Percentiles rank a stretch among this genome's conserved stretches.
phyloP scores from a whole-genome alignment of 345 rosid species.

The Eucalyptus decipiens region DNA sequence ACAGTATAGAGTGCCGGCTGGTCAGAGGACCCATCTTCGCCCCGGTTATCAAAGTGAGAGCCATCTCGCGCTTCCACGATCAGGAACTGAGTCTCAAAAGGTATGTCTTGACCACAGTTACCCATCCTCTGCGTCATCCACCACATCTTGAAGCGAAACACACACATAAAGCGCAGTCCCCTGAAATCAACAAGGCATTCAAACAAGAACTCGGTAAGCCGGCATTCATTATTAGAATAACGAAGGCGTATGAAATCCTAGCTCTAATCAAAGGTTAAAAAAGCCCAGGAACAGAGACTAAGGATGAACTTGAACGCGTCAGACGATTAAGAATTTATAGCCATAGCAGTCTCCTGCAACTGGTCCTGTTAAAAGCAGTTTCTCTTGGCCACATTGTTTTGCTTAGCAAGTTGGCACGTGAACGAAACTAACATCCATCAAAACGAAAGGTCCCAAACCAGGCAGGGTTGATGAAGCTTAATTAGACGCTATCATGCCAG shows the following conservation, averaged over 20 bases:
- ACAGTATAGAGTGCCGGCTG: conserved; percentile 24
- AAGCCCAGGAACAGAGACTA: background rate
- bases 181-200: conserved; percentile 5
- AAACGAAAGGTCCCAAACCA: background rate
- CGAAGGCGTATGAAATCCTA: background rate
- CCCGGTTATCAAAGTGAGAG: conserved; percentile 16
- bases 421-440: background rate
- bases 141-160: conserved; percentile 66
- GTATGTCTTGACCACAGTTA: conserved; percentile 37
- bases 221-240: background rate
- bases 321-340: background rate
- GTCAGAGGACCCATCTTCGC: background rate
- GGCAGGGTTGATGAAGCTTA: background rate
- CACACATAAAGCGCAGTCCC: conserved; percentile 57
- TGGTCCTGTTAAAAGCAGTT: background rate
- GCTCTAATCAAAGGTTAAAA: background rate
- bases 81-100: conserved; percentile 59
- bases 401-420: background rate
- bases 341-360: background rate
- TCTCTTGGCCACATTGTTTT: background rate
- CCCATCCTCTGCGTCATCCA: conserved; percentile 85
- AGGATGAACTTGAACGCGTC: background rate
- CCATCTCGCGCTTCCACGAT: conserved; percentile 33
- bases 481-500: background rate
- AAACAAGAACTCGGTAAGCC: background rate